Conservation (phyloP, 2,329 filamentous ascomycete species). For the Stemphylium vesicarium region DNA sequence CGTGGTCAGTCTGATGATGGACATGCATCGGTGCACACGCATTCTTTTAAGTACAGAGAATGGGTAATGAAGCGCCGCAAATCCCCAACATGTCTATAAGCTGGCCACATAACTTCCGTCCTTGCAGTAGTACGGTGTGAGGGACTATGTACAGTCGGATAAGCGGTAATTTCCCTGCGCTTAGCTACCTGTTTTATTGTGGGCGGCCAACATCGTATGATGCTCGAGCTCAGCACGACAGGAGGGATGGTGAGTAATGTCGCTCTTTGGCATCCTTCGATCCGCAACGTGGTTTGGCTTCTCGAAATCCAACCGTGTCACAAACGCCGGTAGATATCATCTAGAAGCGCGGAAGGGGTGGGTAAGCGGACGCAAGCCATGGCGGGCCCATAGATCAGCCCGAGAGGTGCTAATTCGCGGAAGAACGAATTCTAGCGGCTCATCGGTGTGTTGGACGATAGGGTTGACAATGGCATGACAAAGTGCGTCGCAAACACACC, state of each 20-base stretch:
- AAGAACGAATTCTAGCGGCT: slow-evolving; percentile 13
- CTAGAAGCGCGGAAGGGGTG: slow-evolving; percentile 15
- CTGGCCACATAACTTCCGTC: slow-evolving; percentile 30
- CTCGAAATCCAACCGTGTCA: slow-evolving; percentile 9
- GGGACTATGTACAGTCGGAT: slow-evolving; percentile 24
- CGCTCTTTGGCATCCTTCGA: neutral
- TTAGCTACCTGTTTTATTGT: slow-evolving; percentile 25
- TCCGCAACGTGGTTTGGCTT: slow-evolving; percentile 6
- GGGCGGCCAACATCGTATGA: neutral
- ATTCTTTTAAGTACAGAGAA: slow-evolving; percentile 28
- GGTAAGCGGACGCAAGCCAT: slow-evolving; percentile 26
- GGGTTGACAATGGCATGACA: slow-evolving; percentile 5
- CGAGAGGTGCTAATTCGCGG: slow-evolving; percentile 22
- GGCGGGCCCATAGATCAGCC: slow-evolving; percentile 19
- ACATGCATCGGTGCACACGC: slow-evolving; percentile 18
- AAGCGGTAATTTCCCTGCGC: slow-evolving; percentile 26
- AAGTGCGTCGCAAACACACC: slow-evolving; percentile 20
- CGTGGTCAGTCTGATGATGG: slow-evolving; percentile 15
- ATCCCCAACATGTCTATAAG: slow-evolving; percentile 22
- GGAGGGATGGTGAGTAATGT: neutral
- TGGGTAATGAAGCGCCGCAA: slow-evolving; percentile 23
- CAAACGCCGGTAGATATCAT: slow-evolving; percentile 18
- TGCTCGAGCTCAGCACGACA: neutral
- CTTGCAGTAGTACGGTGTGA: slow-evolving; percentile 30
- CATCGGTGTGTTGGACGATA: slow-evolving; percentile 27